Base-by-base conservation (phyloP, 129 eudicot species). In the Artemisia argyi region DNA sequence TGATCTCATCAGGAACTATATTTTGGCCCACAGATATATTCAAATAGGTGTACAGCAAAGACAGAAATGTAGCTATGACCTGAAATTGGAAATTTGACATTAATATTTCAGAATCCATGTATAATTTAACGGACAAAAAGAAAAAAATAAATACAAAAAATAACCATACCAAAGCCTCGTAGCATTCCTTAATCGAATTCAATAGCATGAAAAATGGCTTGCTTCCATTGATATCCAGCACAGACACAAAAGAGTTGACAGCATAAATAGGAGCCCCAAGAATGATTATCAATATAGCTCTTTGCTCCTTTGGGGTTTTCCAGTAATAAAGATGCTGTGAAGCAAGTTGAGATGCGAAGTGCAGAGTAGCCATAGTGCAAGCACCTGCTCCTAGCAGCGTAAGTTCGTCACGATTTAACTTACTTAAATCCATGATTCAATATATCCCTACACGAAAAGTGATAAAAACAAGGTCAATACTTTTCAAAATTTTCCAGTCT, bases 231-330 rank as follows among this genome's bases (percentile, higher is more conserved):
- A 85, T 44, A 84, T 94, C 97, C 73, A 86, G 26, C 72, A 94
- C 77, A 75, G 94, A 88, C 69, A 86, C 88, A 78, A 94, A 90
- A 48, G 97, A 79, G 77, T 68, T 73, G 66, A 82, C 49, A 30
- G 99, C 96, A 73, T 69, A 90, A 61, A 94, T 22, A 7, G 99
- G 97, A 52, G 97, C 93, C 90, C 84, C 77, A 22, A 86, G 82
- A 67, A 91, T 73, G 60, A 94, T 90, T 0, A 90, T 69, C 46
- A 90, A 12, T 56, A 94, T 94, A 44, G 97, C 88, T 74, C 73
- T 86, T 69, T 94, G 99, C 87, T 94, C 93, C 83, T 86, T 86
- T 4, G 99, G 96, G 44, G 86, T 87, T 69, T 94, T 94, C 99
- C 99, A 94, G 83, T 85, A 90, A 74, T 85, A 94, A 17, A 86